Base-by-base conservation (phyloP, 768 basidiomycete genomes). In the Gyrodon lividus region DNA sequence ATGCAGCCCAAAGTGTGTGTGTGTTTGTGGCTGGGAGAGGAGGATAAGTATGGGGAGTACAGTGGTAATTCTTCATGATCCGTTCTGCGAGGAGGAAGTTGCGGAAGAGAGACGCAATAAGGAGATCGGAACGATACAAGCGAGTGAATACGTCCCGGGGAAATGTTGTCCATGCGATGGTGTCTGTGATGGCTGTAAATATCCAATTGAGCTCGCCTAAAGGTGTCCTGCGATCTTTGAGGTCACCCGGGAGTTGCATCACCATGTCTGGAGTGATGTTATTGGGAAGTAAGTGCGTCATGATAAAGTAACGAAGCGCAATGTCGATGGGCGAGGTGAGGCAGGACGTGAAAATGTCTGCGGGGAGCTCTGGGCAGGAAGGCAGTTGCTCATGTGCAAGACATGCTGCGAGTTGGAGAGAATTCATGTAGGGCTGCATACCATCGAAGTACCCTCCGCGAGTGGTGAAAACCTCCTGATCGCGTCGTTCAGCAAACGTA, bases 201-300 rank as follows among this genome's bases (percentile, higher is more conserved):
- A 98, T 98, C 97, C 97, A 99, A 66, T 96, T 97, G n/a, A 99
- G 81, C 71, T 99, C 97, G 45, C 97, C 97, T 0, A 99, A 76
- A 1, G 97, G 95, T 0, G 97, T 98, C 22, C 95, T 82, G 17
- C 97, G 82, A 64, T 99, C 97, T 70, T 96, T 97, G 53, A 98
- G 80, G 65, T 98, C 95, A 8, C 97, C 97, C 0, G 97, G 97
- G 12, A 99, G 81, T 66, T 94, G 90, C 79, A 90, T 84, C 30
- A 95, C 87, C 89, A 93, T 90, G 62, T 98, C 93, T 24, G 87
- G 78, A 8, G 85, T 86, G 62, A 90, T 81, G 51, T 85, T 84
- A 58, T 82, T 85, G 6, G 89, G 89, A 10, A 93, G 81, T 48
- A 87, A 86, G 55, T 94, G 90, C 53, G 89, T 89, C 78, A 94